These are phyloP conservation scores for Westerdykella ornata DNA, from an alignment of 2,329 filamentous ascomycete genomes.

Conservation along the genomic window DNA sequence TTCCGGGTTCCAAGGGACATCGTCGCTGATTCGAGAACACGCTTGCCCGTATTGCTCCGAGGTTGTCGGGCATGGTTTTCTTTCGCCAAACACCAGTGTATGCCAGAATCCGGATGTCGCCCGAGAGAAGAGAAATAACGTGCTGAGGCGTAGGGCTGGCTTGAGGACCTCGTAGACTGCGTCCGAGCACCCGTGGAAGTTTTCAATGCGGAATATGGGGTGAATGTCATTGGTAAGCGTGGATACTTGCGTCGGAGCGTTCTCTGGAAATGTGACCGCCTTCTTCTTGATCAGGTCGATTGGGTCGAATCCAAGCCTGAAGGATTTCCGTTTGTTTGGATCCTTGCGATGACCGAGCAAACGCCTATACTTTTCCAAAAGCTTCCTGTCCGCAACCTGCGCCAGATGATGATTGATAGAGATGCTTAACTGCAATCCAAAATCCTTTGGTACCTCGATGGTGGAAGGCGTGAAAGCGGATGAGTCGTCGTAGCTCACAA, in stretches of 20 bases:
- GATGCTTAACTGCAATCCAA: constrained; percentile 33
- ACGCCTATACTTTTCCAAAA: constrained; percentile 34
- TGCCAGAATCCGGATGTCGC: constrained; percentile 36
- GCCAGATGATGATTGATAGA: constrained; percentile 37
- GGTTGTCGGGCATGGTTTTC: constrained; percentile 25
- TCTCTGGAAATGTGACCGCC: constrained; percentile 29
- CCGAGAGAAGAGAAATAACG: constrained; percentile 30
- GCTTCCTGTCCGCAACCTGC: constrained; percentile 33
- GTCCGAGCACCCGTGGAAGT: constrained; percentile 36
- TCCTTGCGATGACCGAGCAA: constrained; percentile 33
- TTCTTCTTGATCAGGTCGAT: constrained; percentile 37
- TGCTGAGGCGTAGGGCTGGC: constrained; percentile 32
- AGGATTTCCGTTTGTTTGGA: constrained; percentile 23
- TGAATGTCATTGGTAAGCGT: constrained; percentile 35
- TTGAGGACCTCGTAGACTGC: constrained; percentile 35
- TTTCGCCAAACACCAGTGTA: constrained; percentile 33
- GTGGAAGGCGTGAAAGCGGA: constrained; percentile 34
- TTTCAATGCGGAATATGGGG: constrained; percentile 33
- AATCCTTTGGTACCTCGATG: constrained; percentile 35
- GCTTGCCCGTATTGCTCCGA: constrained; percentile 28
- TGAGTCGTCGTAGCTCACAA: constrained; percentile 31
- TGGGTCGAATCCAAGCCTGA: constrained; percentile 36
- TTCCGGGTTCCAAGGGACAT: constrained; percentile 31
- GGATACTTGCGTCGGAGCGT: constrained; percentile 13
- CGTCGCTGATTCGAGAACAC: constrained; percentile 32